These are phyloP conservation scores for Acacia crassicarpa DNA, from an alignment of 306 rosid species.

Conservation along the genomic window DNA sequence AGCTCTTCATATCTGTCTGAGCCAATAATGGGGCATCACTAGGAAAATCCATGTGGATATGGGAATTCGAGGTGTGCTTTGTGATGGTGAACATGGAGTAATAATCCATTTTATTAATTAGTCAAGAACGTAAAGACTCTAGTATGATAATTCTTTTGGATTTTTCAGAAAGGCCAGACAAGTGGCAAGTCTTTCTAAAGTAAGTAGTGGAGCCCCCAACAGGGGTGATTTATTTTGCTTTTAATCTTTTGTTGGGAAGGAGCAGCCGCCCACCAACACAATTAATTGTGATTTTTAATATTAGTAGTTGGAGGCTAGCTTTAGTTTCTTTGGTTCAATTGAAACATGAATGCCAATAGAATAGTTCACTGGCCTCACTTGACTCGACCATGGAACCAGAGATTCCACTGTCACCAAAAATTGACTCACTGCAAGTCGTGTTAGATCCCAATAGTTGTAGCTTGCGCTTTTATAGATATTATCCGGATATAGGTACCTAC, in stretches of 20 bases:
- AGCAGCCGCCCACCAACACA: conserved; percentile 38
- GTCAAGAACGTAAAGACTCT: not conserved
- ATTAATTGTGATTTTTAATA: conserved; percentile 38
- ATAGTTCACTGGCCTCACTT: conserved; percentile 19
- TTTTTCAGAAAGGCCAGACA: conserved; percentile 25
- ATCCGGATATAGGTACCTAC: not conserved
- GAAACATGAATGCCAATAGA: conserved; percentile 26
- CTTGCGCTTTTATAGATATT: not conserved
- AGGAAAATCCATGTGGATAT: not conserved
- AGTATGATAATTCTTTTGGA: conserved; percentile 17
- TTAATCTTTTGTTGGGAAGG: not conserved
- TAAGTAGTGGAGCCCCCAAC: conserved; percentile 39
- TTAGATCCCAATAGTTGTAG: conserved; percentile 29
- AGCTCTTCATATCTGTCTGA: not conserved
- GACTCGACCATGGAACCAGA: not conserved
- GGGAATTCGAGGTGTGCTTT: not conserved
- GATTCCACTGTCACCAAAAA: conserved; percentile 29
- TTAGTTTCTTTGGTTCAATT: not conserved
- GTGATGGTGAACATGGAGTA: conserved; percentile 8
- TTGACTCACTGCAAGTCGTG: conserved; percentile 18
- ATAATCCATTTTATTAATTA: not conserved
- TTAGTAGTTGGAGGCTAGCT: conserved; percentile 42
- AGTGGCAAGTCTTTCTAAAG: not conserved
- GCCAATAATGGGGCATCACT: not conserved
- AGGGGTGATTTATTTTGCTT: conserved; percentile 26